Base-by-base conservation (phyloP, 768 basidiomycete species). In the Auricularia sp. region DNA sequence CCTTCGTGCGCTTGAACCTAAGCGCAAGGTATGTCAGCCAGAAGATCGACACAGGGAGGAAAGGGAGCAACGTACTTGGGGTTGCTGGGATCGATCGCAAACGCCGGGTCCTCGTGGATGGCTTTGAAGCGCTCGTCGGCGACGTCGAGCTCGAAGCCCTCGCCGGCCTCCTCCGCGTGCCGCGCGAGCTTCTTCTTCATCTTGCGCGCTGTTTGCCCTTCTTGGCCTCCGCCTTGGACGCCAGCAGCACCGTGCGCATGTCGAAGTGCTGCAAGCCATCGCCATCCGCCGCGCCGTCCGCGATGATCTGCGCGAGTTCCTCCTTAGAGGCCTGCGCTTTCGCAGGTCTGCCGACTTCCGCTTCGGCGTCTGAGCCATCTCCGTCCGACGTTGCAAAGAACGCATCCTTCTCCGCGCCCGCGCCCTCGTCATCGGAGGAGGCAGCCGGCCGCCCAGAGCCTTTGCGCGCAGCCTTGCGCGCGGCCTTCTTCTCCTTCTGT, bases 31-130 rank as follows among this genome's bases (percentile, higher is more conserved):
- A 29, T 29, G 29, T 29, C 29, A 29, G 29, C 29, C 29, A 29
- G 29, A 29, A 29, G 29, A 29, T 29, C 29, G 29, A 29, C 39
- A 14, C 36, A 61, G 39, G 39, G 59, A 33, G 29, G 24, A 37
- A n/a, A 36, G 35, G 3, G 33, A 1, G 13, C 29, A 29, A 81
- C 94, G 68, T 72, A 97, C 96, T 87, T 91, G 73, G 96, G 94
- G 76, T 98, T 91, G 63, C 85, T 90, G 21, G 97, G 96, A 75
- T 99, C 97, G 68, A 99, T 94, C 0, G 96, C 95, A 68, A 92
- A 98, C 37, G 87, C 83, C 70, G 92, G 86, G 71, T 98, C 89
- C 69, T 97, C 92, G 70, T 94, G 90, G 54, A 98, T 72, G 24
- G 83, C 87, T 72, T 85, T 85, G 81, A 98, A 98, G 16, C 97